Conservation (phyloP, 2,329 filamentous ascomycete genomes). For the Ophiostoma fasciatum region DNA sequence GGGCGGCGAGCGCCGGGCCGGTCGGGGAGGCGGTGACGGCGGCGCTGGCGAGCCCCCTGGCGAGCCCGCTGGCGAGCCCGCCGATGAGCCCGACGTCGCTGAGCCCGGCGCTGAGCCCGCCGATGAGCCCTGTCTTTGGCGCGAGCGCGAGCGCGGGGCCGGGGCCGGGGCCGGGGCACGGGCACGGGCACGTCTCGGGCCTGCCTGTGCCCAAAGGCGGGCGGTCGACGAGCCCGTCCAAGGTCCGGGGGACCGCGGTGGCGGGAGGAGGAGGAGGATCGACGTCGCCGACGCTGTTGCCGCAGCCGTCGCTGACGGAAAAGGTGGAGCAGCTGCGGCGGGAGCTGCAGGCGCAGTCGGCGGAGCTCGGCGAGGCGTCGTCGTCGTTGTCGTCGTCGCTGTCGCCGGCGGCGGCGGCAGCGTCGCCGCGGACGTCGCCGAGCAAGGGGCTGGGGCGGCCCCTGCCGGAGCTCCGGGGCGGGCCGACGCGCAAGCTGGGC, state of each 20-base stretch:
- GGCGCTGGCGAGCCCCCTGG: too few relatives aligned
- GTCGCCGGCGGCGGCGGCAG: slow-evolving; percentile 4
- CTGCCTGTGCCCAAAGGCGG: neutral
- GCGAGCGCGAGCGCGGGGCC: too few relatives aligned
- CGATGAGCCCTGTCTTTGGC: too few relatives aligned
- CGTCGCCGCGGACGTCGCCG: neutral
- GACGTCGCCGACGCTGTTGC: neutral
- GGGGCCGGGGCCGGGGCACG: neutral
- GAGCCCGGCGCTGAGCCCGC: too few relatives aligned
- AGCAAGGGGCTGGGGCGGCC: neutral
- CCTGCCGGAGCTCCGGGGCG: slow-evolving; percentile 11
- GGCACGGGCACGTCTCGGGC: neutral
- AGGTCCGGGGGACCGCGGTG: neutral
- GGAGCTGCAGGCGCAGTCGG: slow-evolving; percentile 25
- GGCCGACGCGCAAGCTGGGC: slow-evolving; percentile 28
- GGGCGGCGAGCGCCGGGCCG: too few relatives aligned
- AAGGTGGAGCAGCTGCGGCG: slow-evolving; percentile 37
- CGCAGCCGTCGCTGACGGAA: slow-evolving; percentile 22
- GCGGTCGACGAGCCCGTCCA: neutral
- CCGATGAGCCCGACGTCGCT: too few relatives aligned
- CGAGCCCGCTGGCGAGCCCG: too few relatives aligned
- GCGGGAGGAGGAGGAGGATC: neutral
- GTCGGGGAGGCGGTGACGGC: too few relatives aligned
- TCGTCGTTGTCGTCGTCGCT: neutral
- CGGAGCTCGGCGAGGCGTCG: slow-evolving; percentile 16